Conservation (phyloP, 2,329 filamentous ascomycete genomes). For the Aspergillus viridinutans region DNA sequence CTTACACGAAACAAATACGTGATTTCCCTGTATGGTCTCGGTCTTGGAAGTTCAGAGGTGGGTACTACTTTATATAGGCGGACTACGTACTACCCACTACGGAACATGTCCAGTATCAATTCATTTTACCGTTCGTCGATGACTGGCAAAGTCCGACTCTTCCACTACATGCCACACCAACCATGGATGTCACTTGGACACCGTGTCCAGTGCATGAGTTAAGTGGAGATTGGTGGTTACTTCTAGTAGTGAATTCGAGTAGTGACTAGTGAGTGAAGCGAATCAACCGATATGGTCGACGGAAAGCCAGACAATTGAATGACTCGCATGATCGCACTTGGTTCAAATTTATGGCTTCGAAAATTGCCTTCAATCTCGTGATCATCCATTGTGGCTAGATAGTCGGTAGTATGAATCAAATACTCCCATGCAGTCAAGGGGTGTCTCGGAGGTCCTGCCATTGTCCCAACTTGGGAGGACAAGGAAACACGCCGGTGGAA, state of each 20-base stretch:
- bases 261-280: not conserved
- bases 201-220: constrained; percentile 24
- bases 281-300: constrained; percentile 4
- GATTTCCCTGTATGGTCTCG: not conserved
- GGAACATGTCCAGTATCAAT: too few species aligned
- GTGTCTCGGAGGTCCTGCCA: not conserved
- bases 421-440: not conserved
- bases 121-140: too few species aligned
- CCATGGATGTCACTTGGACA: not conserved
- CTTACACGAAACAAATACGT: not conserved
- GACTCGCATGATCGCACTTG: constrained; percentile 13
- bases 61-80: too few species aligned
- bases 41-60: too few species aligned
- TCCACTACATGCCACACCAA: too few species aligned
- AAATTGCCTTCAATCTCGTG: not conserved
- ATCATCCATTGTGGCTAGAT: not conserved
- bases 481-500: too few species aligned
- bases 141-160: too few species aligned
- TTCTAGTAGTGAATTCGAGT: not conserved
- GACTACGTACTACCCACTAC: too few species aligned
- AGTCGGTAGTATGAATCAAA: not conserved
- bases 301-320: constrained; percentile 9
- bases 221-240: constrained; percentile 17
- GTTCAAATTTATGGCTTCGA: not conserved
- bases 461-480: not conserved